These are phyloP conservation scores for Chionographis japonica DNA, from an alignment of 106 monocot genomes.

Conservation along the genomic window DNA sequence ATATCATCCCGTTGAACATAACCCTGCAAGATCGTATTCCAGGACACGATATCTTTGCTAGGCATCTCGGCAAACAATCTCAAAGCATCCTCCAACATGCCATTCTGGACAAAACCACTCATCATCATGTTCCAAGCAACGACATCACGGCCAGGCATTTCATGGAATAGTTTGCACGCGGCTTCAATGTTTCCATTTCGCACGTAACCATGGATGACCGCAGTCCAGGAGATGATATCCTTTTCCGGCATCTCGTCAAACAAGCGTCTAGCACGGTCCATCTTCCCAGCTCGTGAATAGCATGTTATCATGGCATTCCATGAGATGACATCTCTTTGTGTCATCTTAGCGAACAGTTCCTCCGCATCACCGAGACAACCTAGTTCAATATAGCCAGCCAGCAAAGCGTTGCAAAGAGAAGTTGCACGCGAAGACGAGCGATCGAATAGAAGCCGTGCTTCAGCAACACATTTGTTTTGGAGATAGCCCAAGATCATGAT, in stretches of 20 bases:
- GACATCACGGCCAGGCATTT: conserved; percentile 43
- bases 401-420: conserved; percentile 43
- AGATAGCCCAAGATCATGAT: conserved; percentile 68
- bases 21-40: conserved; percentile 60
- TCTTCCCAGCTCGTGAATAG: conserved; percentile 35
- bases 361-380: conserved; percentile 36
- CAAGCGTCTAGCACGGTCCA: conserved; percentile 30
- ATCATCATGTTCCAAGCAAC: conserved; percentile 83
- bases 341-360: conserved; percentile 45
- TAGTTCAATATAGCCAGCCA: conserved; percentile 50
- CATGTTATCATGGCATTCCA: conserved; percentile 64
- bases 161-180: conserved; percentile 31
- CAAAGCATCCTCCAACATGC: conserved; percentile 50
- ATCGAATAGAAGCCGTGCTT: conserved; percentile 52
- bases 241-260: conserved; percentile 54
- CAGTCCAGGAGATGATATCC: conserved; percentile 67
- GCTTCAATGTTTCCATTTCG: conserved; percentile 29
- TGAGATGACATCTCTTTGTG: conserved; percentile 25
- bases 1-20: conserved; percentile 37
- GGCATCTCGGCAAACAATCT: conserved; percentile 48
- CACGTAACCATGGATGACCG: conserved; percentile 44
- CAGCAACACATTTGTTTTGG: conserved; percentile 21
- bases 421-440: conserved; percentile 9
- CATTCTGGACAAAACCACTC: conserved; percentile 46
- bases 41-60: conserved; percentile 52